Base-by-base conservation (phyloP, 306 rosid species). In the Rubus parviflorus region DNA sequence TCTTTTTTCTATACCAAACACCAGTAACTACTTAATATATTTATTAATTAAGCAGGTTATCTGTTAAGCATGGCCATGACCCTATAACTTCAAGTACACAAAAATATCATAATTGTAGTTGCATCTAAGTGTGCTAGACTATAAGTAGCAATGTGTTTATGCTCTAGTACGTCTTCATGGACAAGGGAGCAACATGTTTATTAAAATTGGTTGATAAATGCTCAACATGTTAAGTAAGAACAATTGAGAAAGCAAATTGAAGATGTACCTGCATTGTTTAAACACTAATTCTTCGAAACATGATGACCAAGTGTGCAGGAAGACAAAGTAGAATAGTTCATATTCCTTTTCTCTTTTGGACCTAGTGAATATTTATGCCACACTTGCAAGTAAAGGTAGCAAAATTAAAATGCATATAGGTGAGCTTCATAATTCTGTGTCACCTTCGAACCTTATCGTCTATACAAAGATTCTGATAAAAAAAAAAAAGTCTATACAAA, bases 391-490 rank as follows among this genome's bases (percentile, higher is more conserved):
- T 25, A 73, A 73, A 65, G 79, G 43, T 45, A 43, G 72, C 73
- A 73, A 15, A 49, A 73, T 13, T 42, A 51, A 42, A 8, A 4
- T 47, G 43, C 6, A 40, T 20, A 46, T 17, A 8, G 19, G 60
- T 0, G 16, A 58, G 70, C 72, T 30, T 54, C 48, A n/a, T 40
- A 41, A 30, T 30, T 35, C 30, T 20, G 15, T 51, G 42, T 62
- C 78, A 70, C 78, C 69, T 23, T 47, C 56, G 42, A 56, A 30
- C 37, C 35, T 75, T 35, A 58, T 60, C 70, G 42, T 30, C 85
- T 68, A 78, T 79, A 74, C n/a, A n/a, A n/a, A n/a, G n/a, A n/a
- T n/a, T n/a, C n/a, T n/a, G n/a, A n/a, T n/a, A n/a, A n/a, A n/a
- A n/a, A n/a, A n/a, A n/a, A n/a, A n/a, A n/a, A n/a, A n/a, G n/a